These are phyloP conservation scores for Lithocarpus polystachyus DNA, from an alignment of 306 rosid species.

Conservation along the genomic window DNA sequence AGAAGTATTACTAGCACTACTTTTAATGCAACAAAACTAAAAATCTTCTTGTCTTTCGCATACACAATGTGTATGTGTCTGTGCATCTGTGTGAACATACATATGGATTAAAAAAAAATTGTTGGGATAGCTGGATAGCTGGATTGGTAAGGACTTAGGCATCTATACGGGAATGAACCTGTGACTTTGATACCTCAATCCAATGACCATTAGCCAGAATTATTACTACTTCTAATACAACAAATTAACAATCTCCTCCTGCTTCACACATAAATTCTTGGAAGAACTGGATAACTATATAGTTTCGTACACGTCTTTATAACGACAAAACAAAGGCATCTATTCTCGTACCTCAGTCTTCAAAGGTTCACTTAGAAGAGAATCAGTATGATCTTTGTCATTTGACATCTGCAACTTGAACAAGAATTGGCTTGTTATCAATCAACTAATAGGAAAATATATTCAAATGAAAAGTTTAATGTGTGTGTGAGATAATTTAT, in stretches of 20 bases:
- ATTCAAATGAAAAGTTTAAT: not conserved
- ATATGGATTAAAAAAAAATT: not conserved
- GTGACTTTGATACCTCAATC: not conserved
- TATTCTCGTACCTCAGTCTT: constrained; percentile 45
- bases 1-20: not conserved
- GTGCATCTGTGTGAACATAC: no score
- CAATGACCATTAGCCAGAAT: not conserved
- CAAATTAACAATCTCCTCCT: not conserved
- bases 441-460: not conserved
- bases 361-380: constrained; percentile 33
- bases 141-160: not conserved
- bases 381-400: constrained; percentile 32
- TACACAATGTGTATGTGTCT: not conserved
- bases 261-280: not conserved
- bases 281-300: no score
- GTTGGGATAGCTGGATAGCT: not conserved
- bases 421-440: constrained; percentile 12
- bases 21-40: not conserved
- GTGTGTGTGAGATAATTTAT: not conserved
- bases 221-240: no score
- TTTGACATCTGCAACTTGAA: constrained; percentile 38
- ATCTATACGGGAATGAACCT: not conserved
- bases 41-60: not conserved
- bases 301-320: not conserved
- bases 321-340: not conserved